Percentiles rank a stretch among this genome's conserved stretches.
Conservation (phyloP, 2,329 filamentous ascomycete genomes). For the Pseudomassariella vexata region DNA sequence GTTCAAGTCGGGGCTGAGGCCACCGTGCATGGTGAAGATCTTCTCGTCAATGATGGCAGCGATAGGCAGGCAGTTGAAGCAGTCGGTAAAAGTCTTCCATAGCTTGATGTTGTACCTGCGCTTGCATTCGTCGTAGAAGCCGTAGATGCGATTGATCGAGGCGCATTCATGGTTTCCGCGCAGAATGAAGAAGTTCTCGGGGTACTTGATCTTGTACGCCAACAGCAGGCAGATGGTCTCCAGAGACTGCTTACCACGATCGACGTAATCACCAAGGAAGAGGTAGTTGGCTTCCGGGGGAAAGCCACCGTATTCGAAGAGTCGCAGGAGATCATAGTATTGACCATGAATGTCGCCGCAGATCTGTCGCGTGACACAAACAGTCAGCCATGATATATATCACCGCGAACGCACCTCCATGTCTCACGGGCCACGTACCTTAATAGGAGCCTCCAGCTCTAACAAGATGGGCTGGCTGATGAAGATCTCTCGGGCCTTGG, state of each 20-base stretch:
- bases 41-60: slow-evolving; percentile 99
- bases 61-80: slow-evolving; percentile 98
- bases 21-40: slow-evolving; percentile 99
- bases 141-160: slow-evolving; percentile 97
- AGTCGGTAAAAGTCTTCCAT: slow-evolving; percentile 99
- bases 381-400: no score
- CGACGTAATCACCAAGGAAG: slow-evolving; percentile 98
- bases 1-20: slow-evolving; percentile 93
- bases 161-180: slow-evolving; percentile 99
- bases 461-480: slow-evolving; percentile 98
- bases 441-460: slow-evolving; percentile 97
- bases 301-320: slow-evolving; percentile 98
- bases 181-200: slow-evolving; percentile 98
- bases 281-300: slow-evolving; percentile 98
- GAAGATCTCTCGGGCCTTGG: slow-evolving; percentile 98
- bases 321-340: slow-evolving; percentile 94
- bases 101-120: slow-evolving; percentile 98
- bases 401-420: slow-evolving; percentile 8
- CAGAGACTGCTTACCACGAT: slow-evolving; percentile 97
- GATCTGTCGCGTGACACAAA: slow-evolving; percentile 67
- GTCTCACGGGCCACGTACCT: slow-evolving; percentile 55
- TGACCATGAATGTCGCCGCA: slow-evolving; percentile 99
- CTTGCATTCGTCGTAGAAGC: slow-evolving; percentile 99
- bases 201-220: slow-evolving; percentile 99
- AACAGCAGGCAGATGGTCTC: slow-evolving; percentile 97